phyloP scores from a whole-genome alignment of 768 basidiomycete species.

The Tulasnella sp. region DNA sequence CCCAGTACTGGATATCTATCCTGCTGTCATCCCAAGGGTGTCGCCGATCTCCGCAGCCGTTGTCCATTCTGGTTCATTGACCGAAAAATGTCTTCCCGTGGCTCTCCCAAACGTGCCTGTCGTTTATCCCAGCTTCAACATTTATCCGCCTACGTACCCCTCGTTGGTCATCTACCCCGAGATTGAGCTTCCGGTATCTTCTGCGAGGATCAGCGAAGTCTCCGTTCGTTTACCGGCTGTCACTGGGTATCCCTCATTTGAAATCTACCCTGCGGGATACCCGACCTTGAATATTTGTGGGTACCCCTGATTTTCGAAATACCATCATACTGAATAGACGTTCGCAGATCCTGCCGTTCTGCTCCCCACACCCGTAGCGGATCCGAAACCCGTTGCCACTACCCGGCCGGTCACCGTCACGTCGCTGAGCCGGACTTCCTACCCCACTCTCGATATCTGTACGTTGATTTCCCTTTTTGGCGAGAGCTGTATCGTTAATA shows the following conservation, averaged over 20 bases:
- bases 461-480: no score
- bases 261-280: conserved; percentile 15
- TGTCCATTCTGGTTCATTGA: not conserved
- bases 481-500: no score
- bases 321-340: no score
- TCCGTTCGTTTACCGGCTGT: not conserved
- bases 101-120: not conserved
- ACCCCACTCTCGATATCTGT: conserved; percentile 12
- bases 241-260: conserved; percentile 8
- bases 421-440: not conserved
- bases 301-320: no score
- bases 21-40: not conserved
- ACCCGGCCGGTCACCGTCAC: not conserved
- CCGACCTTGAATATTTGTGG: conserved; percentile 13
- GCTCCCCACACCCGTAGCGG: no score
- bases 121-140: conserved; percentile 15
- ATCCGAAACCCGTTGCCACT: no score
- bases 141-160: conserved; percentile 15
- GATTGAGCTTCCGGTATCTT: not conserved
- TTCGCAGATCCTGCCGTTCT: not conserved
- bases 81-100: not conserved
- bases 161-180: conserved; percentile 13
- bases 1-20: conserved; percentile 16
- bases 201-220: not conserved
- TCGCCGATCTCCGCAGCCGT: not conserved